phyloP scores from a whole-genome alignment of 352 stramenopile species.

The Pythium aquatile region DNA sequence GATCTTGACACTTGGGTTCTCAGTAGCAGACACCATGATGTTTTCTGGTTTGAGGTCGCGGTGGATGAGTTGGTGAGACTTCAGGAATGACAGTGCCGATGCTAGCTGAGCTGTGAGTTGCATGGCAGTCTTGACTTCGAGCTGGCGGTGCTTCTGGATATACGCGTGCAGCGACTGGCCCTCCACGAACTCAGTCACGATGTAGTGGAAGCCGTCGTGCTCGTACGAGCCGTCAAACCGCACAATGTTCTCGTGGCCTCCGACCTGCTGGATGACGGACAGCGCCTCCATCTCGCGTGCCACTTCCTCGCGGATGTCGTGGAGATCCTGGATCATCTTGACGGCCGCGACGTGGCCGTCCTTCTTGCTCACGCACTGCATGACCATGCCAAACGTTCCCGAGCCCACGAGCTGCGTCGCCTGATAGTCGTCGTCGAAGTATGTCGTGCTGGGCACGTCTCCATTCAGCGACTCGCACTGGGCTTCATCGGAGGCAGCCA shows the following conservation, averaged over 20 bases:
- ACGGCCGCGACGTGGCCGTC: constrained; percentile 62
- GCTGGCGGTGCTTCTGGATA: constrained; percentile 48
- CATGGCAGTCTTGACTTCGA: constrained; percentile 45
- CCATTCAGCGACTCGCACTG: constrained; percentile 11
- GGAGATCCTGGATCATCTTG: constrained; percentile 74
- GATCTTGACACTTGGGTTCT: constrained; percentile 54
- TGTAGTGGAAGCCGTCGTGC: constrained; percentile 81
- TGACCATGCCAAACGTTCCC: constrained; percentile 80
- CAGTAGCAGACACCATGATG: constrained; percentile 54
- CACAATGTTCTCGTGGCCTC: constrained; percentile 66
- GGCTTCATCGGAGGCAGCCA: not conserved
- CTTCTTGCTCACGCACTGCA: constrained; percentile 72
- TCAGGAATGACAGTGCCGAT: constrained; percentile 68
- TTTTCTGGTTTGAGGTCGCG: constrained; percentile 91
- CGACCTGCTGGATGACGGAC: constrained; percentile 42
- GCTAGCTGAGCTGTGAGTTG: constrained; percentile 61
- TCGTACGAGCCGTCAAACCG: constrained; percentile 60
- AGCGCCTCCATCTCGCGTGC: constrained; percentile 59
- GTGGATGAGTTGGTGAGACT: constrained; percentile 59
- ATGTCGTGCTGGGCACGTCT: not conserved
- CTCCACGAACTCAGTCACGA: constrained; percentile 73
- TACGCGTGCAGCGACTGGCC: constrained; percentile 73
- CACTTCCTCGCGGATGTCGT: constrained; percentile 55
- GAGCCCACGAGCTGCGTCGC: constrained; percentile 56
- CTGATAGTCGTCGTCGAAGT: constrained; percentile 72